phyloP scores from a whole-genome alignment of 805 yeast species.

The Candida coquimbonensis region DNA sequence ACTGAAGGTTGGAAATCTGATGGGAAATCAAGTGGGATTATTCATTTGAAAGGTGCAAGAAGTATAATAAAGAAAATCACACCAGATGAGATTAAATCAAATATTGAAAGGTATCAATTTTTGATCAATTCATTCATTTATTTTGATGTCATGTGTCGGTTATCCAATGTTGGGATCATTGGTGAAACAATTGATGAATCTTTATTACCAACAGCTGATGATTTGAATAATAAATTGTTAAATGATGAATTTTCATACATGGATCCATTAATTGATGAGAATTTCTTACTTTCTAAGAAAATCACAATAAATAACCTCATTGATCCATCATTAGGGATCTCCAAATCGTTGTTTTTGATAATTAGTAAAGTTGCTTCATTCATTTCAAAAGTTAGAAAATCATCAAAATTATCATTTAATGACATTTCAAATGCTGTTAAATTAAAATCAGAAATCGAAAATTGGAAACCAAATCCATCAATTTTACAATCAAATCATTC shows the following conservation, averaged over 20 bases:
- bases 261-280: constrained; percentile 5
- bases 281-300: constrained; percentile 1
- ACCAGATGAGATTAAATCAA: constrained; percentile 5
- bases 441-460: constrained; percentile 43
- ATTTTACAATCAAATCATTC: constrained; percentile 33
- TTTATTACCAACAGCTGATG: constrained; percentile 7
- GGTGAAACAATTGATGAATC: constrained; percentile 11
- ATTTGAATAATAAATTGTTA: not conserved
- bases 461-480: constrained; percentile 45
- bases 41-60: constrained; percentile 61
- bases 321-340: constrained; percentile 64
- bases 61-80: constrained; percentile 45
- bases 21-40: constrained; percentile 53
- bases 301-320: constrained; percentile 21
- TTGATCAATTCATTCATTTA: constrained; percentile 51
- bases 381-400: constrained; percentile 39
- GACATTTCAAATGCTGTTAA: constrained; percentile 50
- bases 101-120: constrained; percentile 16
- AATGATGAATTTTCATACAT: constrained; percentile 1
- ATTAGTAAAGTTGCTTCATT: constrained; percentile 58
- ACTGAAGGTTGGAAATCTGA: constrained; percentile 67
- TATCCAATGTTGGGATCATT: constrained; percentile 36
- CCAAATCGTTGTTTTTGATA: constrained; percentile 54
- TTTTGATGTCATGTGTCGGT: constrained; percentile 58
- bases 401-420: constrained; percentile 35